Evolutionary conservation across 768 basidiomycete genomes (phyloP).

Genomic region (Podaxis sp.): DNA sequence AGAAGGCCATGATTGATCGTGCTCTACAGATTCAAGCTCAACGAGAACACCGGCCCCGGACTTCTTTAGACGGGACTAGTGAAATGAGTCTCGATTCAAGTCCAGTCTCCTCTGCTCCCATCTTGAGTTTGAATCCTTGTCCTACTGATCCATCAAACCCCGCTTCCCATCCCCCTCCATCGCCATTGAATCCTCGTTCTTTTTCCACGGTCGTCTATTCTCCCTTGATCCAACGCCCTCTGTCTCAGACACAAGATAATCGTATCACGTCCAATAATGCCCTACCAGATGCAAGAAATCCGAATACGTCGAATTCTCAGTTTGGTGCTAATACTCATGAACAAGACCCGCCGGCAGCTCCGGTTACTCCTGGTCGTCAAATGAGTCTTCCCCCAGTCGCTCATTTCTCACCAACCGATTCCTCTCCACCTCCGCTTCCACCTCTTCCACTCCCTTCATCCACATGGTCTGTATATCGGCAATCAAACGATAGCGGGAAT

Average conservation of each 20-base stretch:
- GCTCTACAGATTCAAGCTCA: slow-evolving; percentile 8
- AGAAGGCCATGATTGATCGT: slow-evolving; percentile 4
- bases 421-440: not conserved
- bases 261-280: not conserved
- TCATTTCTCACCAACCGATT: slow-evolving; percentile 3
- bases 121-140: not conserved
- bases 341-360: not conserved
- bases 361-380: not conserved
- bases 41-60: not conserved
- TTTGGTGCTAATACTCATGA: not conserved
- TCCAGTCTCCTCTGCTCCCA: not conserved
- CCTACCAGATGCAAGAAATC: not conserved
- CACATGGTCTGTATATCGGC: slow-evolving; percentile 3
- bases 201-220: not conserved
- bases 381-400: slow-evolving; percentile 11
- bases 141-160: not conserved
- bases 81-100: slow-evolving; percentile 7
- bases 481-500: slow-evolving; percentile 9
- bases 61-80: not conserved
- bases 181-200: not conserved
- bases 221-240: not conserved
- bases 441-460: not conserved
- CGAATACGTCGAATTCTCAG: not conserved
- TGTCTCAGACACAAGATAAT: not conserved
- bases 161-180: not conserved